Evolutionary conservation across 768 basidiomycete species (phyloP), one percentile per base, ranked within the genome.

Genomic region (Solioccasus polychromus): DNA sequence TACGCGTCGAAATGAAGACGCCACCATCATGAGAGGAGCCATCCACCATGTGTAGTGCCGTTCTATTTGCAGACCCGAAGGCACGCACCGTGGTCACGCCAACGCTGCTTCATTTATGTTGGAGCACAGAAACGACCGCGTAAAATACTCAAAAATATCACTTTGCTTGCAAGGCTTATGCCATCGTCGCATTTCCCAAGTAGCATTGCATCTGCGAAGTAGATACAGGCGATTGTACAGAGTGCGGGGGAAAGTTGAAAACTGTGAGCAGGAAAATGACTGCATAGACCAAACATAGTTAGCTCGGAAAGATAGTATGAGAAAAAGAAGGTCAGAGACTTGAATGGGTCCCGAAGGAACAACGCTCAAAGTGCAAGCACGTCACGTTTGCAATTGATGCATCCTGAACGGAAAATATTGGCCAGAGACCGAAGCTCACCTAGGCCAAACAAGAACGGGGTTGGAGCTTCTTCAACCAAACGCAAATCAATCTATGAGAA

Each of bases 281-380:
- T 55, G 43, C 5, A 9, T 4, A 35, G 26, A 34, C 39, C 24
- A 40, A 51, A 47, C 19, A 20, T 11, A 32, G 47, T 62, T 45
- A 63, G 62, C 39, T 42, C n/a, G 23, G 42, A 39, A 39, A 15
- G 4, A 32, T 4, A 9, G n/a, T 12, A 38, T 31, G 39, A n/a
- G 32, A 22, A 42, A 32, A 38, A 38, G 24, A 52, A 48, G 41
- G 29, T 85, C 83, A 84, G 83, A 78, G 82, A 85, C 83, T 85
- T 85, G 83, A 85, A 85, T 85, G 81, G 80, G 75, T 83, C 77
- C 82, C 72, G 68, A 79, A 80, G 80, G 80, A 80, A 76, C 65
- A 58, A 61, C 70, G 71, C 74, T 71, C 81, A 82, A 53, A 26
- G 77, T 77, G 76, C 73, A 66, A 67, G 70, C 80, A 79, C 82